Percentiles rank a stretch among this genome's conserved stretches.
Evolutionary conservation across 306 rosid genomes (phyloP).

Genomic region (Luffa acutangula): DNA sequence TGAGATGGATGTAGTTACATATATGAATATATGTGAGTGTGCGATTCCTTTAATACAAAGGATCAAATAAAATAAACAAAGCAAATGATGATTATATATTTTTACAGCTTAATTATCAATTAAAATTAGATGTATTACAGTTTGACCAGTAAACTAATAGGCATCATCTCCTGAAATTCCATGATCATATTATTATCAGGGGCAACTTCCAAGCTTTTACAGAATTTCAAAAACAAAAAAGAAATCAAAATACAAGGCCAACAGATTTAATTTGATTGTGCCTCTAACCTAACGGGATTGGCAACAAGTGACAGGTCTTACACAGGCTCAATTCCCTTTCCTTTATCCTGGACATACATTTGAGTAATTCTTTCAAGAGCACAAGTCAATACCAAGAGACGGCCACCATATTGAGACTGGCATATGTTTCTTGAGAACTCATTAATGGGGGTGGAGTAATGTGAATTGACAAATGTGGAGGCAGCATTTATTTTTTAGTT

Average conservation of each 20-base stretch:
- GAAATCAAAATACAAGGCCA: not conserved
- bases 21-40: not conserved
- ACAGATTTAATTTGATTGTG: not conserved
- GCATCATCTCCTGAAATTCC: not conserved
- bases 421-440: not conserved
- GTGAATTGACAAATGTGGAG: not conserved
- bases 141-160: not conserved
- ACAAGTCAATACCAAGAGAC: not conserved
- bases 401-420: not conserved
- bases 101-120: not conserved
- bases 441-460: not conserved
- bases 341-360: not conserved
- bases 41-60: not conserved
- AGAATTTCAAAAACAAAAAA: not conserved
- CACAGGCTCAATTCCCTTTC: not conserved
- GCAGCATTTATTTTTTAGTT: not conserved
- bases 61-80: not conserved
- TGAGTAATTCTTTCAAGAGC: not conserved
- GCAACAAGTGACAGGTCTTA: not conserved
- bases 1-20: not conserved
- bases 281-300: not conserved
- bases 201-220: not conserved
- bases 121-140: not conserved
- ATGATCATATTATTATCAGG: not conserved
- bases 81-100: not conserved